phyloP scores from a whole-genome alignment of 148 eudicot species.

The Chenopodium formosanum region DNA sequence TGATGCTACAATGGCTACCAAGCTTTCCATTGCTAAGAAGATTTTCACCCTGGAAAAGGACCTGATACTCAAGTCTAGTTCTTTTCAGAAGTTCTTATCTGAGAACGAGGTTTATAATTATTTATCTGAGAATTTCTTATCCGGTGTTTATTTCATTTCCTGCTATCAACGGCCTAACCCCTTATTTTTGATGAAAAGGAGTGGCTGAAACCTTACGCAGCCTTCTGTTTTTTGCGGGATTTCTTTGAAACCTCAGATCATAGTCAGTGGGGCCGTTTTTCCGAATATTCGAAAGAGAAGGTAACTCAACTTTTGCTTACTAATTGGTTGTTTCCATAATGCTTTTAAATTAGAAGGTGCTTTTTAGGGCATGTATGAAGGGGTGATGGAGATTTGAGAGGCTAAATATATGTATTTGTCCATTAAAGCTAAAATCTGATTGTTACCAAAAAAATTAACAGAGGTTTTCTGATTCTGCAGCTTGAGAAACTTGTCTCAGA shows the following conservation, averaged over 20 bases:
- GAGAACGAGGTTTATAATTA: slow-evolving; percentile 66
- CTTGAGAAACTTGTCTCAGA: slow-evolving; percentile 79
- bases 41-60: slow-evolving; percentile 75
- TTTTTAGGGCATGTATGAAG: not conserved
- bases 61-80: slow-evolving; percentile 50
- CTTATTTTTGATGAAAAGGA: slow-evolving; percentile 44
- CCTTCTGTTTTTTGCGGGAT: slow-evolving; percentile 93
- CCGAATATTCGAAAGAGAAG: slow-evolving; percentile 69
- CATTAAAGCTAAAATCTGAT: not conserved
- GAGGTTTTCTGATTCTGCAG: slow-evolving; percentile 41
- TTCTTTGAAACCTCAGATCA: slow-evolving; percentile 96
- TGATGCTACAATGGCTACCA: slow-evolving; percentile 78
- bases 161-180: slow-evolving; percentile 4
- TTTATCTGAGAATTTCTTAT: not conserved
- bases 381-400: not conserved
- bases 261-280: slow-evolving; percentile 94
- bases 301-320: slow-evolving; percentile 32
- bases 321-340: slow-evolving; percentile 1
- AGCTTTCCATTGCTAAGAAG: slow-evolving; percentile 84
- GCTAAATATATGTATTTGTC: not conserved
- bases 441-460: slow-evolving; percentile 9
- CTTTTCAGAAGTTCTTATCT: slow-evolving; percentile 64
- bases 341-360: not conserved
- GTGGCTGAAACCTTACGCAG: slow-evolving; percentile 96
- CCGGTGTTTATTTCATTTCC: not conserved